Evolutionary conservation across 805 yeast species (phyloP), one percentile per base, ranked within the genome.

Genomic region (Sporopachydermia quercuum): DNA sequence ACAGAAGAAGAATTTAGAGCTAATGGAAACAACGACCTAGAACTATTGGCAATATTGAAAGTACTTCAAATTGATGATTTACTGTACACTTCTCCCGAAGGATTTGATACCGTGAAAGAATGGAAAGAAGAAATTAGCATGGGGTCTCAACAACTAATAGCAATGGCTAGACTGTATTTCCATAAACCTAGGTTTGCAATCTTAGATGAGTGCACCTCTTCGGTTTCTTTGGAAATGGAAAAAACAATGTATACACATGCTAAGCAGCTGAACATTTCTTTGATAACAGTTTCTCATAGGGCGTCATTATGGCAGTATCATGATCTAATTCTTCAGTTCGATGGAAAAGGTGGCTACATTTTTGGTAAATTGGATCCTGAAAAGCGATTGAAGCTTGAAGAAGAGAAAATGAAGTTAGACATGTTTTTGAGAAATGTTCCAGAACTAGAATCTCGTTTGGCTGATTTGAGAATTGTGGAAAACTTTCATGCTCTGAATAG

Each of bases 281-380:
- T 87, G 15, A 62, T 87, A 33, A 84, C 95, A 0, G 96, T 87
- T 5, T 91, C 95, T 38, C 97, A 87, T 58, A 68, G 96, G 47
- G 79, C 94, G 3, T 83, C 93, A 4, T 62, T 87, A 45, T 87
- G 96, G 96, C 82, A 82, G 56, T 87, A 84, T 64, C 97, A 87
- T 57, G 72, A 78, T 45, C 71, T 74, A 49, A 71, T 87, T 42
- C 65, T 87, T 47, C 86, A 85, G 56, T 84, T 87, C 53, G 87
- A 80, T 52, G 93, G 93, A n/a, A 71, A 74, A 51, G 89, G 89
- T 2, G 74, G 75, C 4, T 82, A 78, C 51, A 55, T 67, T 15
- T 74, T 74, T 53, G 65, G 66, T 3, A 68, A 68, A 46, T 71
- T 87, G 40, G 76, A 86, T 56, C 87, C 95, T 3, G 68, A 69